Evolutionary conservation across 768 basidiomycete species (phyloP).

Genomic region (Lentinula lateritia): DNA sequence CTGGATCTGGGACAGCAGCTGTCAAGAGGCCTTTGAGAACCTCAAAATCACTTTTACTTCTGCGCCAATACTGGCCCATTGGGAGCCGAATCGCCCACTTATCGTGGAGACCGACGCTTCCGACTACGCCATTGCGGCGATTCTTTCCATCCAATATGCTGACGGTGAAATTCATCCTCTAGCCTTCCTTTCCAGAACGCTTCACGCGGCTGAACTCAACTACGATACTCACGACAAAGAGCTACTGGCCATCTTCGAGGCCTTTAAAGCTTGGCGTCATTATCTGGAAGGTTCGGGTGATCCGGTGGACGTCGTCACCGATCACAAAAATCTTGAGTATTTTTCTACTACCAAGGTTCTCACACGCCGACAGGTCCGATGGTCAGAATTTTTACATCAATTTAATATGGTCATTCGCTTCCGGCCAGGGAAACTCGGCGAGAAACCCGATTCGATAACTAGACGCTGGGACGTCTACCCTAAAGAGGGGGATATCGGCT

Average conservation of each 20-base stretch:
- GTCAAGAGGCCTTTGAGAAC: no score
- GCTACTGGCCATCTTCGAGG: background rate
- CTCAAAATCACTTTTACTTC: no score
- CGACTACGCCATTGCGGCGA: slow-evolving; percentile 26
- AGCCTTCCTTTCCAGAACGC: slow-evolving; percentile 28
- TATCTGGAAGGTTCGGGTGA: background rate
- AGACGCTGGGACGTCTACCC: slow-evolving; percentile 19
- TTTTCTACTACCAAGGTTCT: background rate
- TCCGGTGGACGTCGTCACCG: background rate
- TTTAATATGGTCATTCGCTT: background rate
- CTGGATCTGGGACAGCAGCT: no score
- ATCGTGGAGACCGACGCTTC: slow-evolving; percentile 25
- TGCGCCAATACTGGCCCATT: slow-evolving; percentile 9
- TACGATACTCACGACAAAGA: background rate
- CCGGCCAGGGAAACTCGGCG: slow-evolving; percentile 10
- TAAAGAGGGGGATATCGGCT: slow-evolving; percentile 22
- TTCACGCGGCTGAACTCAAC: background rate
- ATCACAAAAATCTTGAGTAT: background rate
- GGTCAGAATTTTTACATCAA: background rate
- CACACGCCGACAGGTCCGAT: background rate
- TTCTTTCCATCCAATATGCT: slow-evolving; percentile 28
- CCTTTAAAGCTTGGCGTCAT: background rate
- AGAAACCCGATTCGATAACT: slow-evolving; percentile 20
- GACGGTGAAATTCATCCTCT: slow-evolving; percentile 35
- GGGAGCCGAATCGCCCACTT: slow-evolving; percentile 12